Evolutionary conservation across 192 early-diverging fungal species (phyloP).

Genomic region (Bifiguratus adelaidae): DNA sequence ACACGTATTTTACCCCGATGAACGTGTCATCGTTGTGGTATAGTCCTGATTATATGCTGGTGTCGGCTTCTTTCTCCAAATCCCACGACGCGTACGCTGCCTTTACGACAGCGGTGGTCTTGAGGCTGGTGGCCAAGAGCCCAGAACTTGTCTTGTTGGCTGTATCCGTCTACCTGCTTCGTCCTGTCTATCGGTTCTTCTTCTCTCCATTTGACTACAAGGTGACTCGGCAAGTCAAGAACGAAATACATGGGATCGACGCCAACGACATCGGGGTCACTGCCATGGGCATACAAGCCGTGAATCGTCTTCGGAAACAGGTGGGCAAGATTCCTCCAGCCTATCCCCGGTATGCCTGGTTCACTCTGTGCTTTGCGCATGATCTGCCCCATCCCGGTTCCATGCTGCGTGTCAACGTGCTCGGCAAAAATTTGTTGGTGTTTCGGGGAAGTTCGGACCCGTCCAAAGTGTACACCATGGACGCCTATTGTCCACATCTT

Average conservation of each 20-base stretch:
- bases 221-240: neutral
- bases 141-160: neutral
- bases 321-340: neutral
- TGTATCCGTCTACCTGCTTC: neutral
- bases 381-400: neutral
- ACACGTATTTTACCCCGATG: too few species aligned
- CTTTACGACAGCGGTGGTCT: too few species aligned
- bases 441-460: neutral
- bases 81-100: too few species aligned
- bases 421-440: neutral
- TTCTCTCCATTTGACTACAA: neutral
- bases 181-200: neutral
- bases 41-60: too few species aligned
- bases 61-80: too few species aligned
- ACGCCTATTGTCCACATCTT: neutral
- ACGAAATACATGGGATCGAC: neutral
- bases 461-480: neutral
- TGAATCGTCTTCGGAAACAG: neutral
- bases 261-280: neutral
- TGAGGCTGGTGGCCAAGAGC: too few species aligned
- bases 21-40: too few species aligned
- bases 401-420: neutral
- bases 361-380: neutral
- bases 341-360: neutral
- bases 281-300: neutral